Conservation (phyloP, 1,139 yeast genomes). For the Wickerhamomyces sp. region DNA sequence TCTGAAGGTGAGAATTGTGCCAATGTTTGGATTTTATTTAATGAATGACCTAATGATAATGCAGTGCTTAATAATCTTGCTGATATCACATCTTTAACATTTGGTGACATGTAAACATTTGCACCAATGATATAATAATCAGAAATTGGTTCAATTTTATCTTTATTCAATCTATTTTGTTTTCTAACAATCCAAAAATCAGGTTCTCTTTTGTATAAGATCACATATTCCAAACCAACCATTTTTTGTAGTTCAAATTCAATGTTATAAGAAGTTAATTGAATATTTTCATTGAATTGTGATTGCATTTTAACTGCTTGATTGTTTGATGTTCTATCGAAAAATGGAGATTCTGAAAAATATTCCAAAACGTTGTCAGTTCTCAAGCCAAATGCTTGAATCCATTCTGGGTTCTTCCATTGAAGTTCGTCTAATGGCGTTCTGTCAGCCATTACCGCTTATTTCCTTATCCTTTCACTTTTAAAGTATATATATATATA, state of each 20-base stretch:
- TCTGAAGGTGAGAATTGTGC: slow-evolving; percentile 31
- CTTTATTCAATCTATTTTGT: slow-evolving; percentile 58
- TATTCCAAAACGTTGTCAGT: slow-evolving; percentile 91
- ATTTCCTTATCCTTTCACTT: neutral
- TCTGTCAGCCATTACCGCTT: slow-evolving; percentile 7
- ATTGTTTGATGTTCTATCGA: slow-evolving; percentile 89
- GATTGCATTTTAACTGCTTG: slow-evolving; percentile 94
- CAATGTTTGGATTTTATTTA: slow-evolving; percentile 26
- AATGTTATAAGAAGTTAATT: slow-evolving; percentile 26
- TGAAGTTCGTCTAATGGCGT: slow-evolving; percentile 76
- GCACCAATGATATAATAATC: slow-evolving; percentile 91
- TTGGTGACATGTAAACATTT: slow-evolving; percentile 87
- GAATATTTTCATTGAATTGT: slow-evolving; percentile 69
- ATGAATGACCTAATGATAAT: slow-evolving; percentile 27
- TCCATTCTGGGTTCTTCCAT: slow-evolving; percentile 98
- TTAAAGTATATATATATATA: neutral
- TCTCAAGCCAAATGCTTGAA: slow-evolving; percentile 78
- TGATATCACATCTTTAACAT: slow-evolving; percentile 48
- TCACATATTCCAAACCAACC: slow-evolving; percentile 81
- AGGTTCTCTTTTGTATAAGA: slow-evolving; percentile 75
- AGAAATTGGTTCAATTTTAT: slow-evolving; percentile 47
- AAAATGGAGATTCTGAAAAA: slow-evolving; percentile 90
- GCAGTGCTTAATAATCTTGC: slow-evolving; percentile 41
- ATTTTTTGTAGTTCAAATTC: slow-evolving; percentile 60
- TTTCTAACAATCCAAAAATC: slow-evolving; percentile 89